Conservation (phyloP, 345 rosid species). For the Rhodomyrtus tomentosa region DNA sequence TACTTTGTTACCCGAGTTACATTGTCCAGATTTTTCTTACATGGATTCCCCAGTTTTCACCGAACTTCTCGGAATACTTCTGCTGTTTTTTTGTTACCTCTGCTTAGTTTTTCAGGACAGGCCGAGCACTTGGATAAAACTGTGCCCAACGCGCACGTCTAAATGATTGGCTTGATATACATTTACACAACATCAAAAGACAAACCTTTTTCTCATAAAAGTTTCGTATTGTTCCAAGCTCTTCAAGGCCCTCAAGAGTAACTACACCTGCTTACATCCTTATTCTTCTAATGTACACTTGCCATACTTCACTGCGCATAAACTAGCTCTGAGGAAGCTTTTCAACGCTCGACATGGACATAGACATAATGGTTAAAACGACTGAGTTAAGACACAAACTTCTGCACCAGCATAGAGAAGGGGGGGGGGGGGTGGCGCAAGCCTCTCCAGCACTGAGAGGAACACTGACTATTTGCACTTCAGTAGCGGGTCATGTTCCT, state of each 20-base stretch:
- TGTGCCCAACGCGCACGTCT: neutral
- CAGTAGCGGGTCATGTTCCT: slow-evolving; percentile 29
- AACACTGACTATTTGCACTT: neutral
- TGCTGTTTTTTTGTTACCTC: neutral
- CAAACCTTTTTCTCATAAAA: neutral
- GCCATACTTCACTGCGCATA: neutral
- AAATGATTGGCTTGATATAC: neutral
- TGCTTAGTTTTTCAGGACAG: neutral
- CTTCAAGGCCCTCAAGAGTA: neutral
- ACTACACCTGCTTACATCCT: neutral
- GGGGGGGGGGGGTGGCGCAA: neutral
- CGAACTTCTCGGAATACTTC: neutral
- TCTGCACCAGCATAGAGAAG: neutral
- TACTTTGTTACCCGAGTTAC: neutral
- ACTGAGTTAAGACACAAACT: neutral
- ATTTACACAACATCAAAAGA: neutral
- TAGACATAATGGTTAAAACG: neutral
- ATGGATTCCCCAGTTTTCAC: neutral
- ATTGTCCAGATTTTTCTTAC: neutral
- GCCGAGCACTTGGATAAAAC: neutral
- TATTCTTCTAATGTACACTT: neutral
- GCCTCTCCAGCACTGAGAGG: neutral
- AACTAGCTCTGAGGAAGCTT: neutral
- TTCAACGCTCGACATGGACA: neutral
- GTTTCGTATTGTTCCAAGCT: neutral